These are phyloP conservation scores for Diaporthe sp. DNA, from an alignment of 2,329 filamentous ascomycete species.

Conservation along the genomic window DNA sequence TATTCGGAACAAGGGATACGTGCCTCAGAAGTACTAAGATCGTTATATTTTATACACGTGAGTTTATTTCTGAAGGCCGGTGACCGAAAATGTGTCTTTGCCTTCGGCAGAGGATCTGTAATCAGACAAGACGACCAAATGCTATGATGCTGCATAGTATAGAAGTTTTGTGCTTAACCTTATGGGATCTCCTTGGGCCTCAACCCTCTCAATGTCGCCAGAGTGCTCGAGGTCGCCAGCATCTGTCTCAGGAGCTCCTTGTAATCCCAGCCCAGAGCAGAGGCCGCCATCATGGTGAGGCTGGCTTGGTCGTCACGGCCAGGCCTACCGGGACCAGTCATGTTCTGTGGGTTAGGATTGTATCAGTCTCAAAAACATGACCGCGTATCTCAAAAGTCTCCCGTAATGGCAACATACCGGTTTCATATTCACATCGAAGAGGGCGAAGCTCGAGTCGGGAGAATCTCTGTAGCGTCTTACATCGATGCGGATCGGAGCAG, in stretches of 20 bases:
- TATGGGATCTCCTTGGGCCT: background rate
- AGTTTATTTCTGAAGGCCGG: background rate
- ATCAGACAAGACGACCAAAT: background rate
- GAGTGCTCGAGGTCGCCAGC: conserved; percentile 41
- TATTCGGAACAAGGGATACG: background rate
- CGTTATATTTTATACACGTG: background rate
- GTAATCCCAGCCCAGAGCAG: conserved; percentile 59
- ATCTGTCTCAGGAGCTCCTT: conserved; percentile 53
- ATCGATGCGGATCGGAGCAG: conserved; percentile 62
- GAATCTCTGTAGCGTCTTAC: conserved; percentile 47
- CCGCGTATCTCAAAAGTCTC: background rate
- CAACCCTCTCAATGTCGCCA: conserved; percentile 9
- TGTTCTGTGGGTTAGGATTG: conserved; percentile 45
- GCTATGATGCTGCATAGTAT: background rate
- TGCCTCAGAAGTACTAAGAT: background rate
- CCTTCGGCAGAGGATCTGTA: background rate
- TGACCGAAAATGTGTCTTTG: background rate
- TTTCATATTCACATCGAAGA: conserved; percentile 22
- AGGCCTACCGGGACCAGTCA: conserved; percentile 59
- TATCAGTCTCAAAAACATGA: background rate
- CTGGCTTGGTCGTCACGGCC: conserved; percentile 63
- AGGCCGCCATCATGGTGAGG: conserved; percentile 58
- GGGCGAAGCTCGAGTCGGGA: background rate
- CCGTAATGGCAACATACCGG: background rate
- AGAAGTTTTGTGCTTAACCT: background rate